Conservation (phyloP, 83 land plant species). For the Isoetes engelmannii region DNA sequence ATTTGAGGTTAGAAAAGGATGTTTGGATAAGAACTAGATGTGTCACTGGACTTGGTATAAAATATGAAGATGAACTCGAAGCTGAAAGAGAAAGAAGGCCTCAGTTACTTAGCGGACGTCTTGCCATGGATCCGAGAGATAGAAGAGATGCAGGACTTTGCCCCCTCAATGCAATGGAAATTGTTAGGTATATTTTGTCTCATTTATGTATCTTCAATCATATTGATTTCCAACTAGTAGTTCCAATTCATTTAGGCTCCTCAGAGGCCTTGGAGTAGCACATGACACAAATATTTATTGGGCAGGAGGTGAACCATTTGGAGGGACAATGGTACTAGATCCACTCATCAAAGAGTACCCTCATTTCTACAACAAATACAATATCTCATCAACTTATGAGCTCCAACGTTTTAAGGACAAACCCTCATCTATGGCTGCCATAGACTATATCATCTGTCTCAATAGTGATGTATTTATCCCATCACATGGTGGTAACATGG, state of each 20-base stretch:
- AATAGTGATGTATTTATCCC: conserved; percentile 8
- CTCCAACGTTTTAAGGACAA: background rate
- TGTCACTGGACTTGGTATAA: background rate
- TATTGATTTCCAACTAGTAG: background rate
- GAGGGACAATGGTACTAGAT: background rate
- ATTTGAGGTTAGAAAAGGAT: conserved; percentile 7
- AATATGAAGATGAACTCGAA: background rate
- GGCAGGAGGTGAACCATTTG: conserved; percentile 8
- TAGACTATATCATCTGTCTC: background rate
- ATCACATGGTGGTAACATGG: conserved; percentile 12
- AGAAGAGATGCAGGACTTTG: conserved; percentile 5
- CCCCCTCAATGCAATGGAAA: conserved; percentile 1
- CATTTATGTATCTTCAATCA: background rate
- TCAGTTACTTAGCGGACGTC: background rate
- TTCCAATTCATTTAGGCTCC: background rate
- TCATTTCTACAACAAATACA: background rate
- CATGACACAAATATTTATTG: background rate
- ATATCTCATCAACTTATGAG: background rate
- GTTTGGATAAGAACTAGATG: conserved; percentile 5
- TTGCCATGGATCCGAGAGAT: background rate
- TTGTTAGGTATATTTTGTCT: background rate
- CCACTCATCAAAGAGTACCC: conserved; percentile 6
- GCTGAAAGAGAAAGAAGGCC: background rate
- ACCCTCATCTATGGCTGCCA: background rate
- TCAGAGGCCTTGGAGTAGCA: conserved; percentile 1